A percentile compares a stretch with the other conserved stretches of the same genome.
These are phyloP conservation scores for Psilocybe sp. DNA, from an alignment of 768 basidiomycete genomes.

Conservation along the genomic window DNA sequence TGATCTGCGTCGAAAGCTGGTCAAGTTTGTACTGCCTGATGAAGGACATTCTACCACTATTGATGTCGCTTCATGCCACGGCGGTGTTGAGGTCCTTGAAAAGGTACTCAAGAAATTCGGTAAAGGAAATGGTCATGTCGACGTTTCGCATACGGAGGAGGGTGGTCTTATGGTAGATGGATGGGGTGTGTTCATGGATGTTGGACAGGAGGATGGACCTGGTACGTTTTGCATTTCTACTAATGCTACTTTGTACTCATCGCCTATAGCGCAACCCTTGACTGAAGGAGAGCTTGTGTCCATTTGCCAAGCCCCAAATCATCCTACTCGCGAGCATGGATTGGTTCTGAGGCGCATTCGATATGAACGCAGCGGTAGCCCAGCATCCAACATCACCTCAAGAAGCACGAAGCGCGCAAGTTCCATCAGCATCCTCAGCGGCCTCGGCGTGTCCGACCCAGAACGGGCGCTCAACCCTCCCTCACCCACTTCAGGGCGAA, in stretches of 20 bases:
- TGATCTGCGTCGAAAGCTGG: slow-evolving; percentile 76
- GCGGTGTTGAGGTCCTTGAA: slow-evolving; percentile 84
- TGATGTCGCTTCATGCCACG: slow-evolving; percentile 75
- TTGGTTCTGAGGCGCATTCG: slow-evolving; percentile 64
- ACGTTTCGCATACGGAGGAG: slow-evolving; percentile 65
- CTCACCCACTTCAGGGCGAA: slow-evolving; percentile 41
- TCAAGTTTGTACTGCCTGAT: slow-evolving; percentile 87
- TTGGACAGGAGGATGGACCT: slow-evolving; percentile 48
- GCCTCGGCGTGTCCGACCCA: slow-evolving; percentile 83
- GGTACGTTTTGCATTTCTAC: slow-evolving; percentile 35
- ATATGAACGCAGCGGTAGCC: slow-evolving; percentile 39
- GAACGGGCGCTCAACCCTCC: slow-evolving; percentile 64
- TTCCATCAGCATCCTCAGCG: slow-evolving; percentile 90
- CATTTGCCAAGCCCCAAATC: slow-evolving; percentile 80
- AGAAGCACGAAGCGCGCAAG: slow-evolving; percentile 81
- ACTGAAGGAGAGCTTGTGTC: slow-evolving; percentile 78
- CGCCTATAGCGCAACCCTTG: slow-evolving; percentile 59
- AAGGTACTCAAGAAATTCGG: slow-evolving; percentile 89
- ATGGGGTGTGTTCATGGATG: slow-evolving; percentile 81
- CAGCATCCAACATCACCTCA: slow-evolving; percentile 22
- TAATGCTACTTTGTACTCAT: slow-evolving; percentile 2
- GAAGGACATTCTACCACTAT: slow-evolving; percentile 77
- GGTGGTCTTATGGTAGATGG: slow-evolving; percentile 82
- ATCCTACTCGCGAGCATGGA: slow-evolving; percentile 77
- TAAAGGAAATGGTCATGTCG: slow-evolving; percentile 52